Evolutionary conservation across 1,139 yeast genomes (phyloP).

Genomic region (Spathaspora sp.): DNA sequence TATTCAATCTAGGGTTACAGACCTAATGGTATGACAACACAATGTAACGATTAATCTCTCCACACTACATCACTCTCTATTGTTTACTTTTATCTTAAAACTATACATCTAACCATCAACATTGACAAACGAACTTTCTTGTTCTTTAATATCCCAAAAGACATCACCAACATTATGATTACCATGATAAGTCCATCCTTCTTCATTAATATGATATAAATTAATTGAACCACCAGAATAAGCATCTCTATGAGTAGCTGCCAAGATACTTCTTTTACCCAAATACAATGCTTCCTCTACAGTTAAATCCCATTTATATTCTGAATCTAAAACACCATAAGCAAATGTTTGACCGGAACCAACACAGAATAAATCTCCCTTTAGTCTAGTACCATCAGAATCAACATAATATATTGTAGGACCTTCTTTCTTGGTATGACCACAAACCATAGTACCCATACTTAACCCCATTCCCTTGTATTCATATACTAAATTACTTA

Average conservation of each 20-base stretch:
- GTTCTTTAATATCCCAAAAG: conserved; percentile 88
- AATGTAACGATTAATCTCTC: too few species aligned
- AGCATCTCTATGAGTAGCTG: conserved; percentile 98
- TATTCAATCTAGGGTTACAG: neutral
- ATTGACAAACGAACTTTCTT: conserved; percentile 88
- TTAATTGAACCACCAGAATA: conserved; percentile 97
- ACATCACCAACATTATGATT: conserved; percentile 89
- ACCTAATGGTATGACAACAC: neutral
- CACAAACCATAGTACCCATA: conserved; percentile 99
- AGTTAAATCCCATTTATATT: conserved; percentile 82
- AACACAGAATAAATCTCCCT: conserved; percentile 94
- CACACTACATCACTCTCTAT: neutral
- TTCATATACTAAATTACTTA: conserved; percentile 84
- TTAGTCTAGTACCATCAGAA: conserved; percentile 93
- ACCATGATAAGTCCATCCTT: conserved; percentile 96
- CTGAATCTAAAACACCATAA: conserved; percentile 96
- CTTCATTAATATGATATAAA: conserved; percentile 86
- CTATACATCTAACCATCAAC: conserved; percentile 54
- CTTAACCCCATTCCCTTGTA: conserved; percentile 98
- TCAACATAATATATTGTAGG: conserved; percentile 96
- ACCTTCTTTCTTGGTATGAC: conserved; percentile 91
- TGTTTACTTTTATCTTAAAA: neutral
- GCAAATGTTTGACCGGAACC: conserved; percentile 99
- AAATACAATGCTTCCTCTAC: conserved; percentile 92
- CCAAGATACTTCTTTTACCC: conserved; percentile 94